Evolutionary conservation across 164 flowering plant genomes (phyloP), one percentile per base, ranked within the genome.

Genomic region (Nelumbo lutea): DNA sequence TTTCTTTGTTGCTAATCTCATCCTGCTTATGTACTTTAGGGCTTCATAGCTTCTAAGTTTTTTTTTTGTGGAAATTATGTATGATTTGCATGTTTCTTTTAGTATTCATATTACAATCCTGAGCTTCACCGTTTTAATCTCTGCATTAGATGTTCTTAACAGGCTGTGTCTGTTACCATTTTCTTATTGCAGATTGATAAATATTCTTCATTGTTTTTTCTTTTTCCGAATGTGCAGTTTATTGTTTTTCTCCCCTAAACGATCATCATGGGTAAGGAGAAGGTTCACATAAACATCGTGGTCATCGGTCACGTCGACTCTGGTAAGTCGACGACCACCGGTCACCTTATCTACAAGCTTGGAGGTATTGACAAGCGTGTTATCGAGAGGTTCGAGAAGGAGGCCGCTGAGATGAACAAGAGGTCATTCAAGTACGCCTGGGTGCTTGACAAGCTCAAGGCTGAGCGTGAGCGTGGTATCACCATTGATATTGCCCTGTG

Each of bases 401-500:
- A 73, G 60, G 76, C 76, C 15, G 72, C 72, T 64, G 76, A 73
- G 69, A 73, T 73, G 76, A 73, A 73, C 76, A 73, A 73, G 61
- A 44, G 72, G 10, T 73, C 76, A 11, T 73, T 73, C 76, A 73
- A 73, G 72, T 73, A 73, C 45, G 76, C 76, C 0, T 73, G 76
- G 76, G 76, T 73, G 51, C 61, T 73, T 5, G 77, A 75, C 77
- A 75, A 75, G 55, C 74, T 75, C 15, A 75, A 75, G 77, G 64
- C 88, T 64, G 88, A 85, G 69, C 85, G 88, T 59, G 88, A 85
- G 59, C 86, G 85, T 78, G 88, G 88, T 78, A 85, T 85, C 59
- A 85, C 88, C 56, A 85, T 85, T 75, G 88, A 85, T 62, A 85
- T 85, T 77, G 86, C 88, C 51, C 65, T 85, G 76, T 83, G 85